A percentile compares a stretch with the other conserved stretches of the same genome.
These are phyloP conservation scores for Leccinum proliferum DNA, from an alignment of 1,284 basidiomycete species.

Conservation along the genomic window DNA sequence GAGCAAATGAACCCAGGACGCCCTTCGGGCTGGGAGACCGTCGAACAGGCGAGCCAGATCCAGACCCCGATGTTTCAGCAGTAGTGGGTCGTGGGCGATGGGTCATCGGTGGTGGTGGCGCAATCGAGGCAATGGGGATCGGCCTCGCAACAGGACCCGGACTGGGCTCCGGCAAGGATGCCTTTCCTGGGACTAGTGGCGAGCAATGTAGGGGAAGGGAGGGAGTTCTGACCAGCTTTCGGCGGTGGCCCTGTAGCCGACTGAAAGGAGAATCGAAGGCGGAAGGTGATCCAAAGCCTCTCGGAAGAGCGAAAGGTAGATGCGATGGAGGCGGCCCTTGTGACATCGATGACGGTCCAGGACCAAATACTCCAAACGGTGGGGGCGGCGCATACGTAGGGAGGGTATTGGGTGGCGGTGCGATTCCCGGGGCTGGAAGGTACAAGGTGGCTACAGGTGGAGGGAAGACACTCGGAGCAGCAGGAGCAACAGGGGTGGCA, in stretches of 20 bases:
- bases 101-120: slow-evolving; percentile 31
- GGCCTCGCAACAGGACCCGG: slow-evolving; percentile 63
- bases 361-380: slow-evolving; percentile 44
- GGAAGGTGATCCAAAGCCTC: slow-evolving; percentile 41
- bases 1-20: slow-evolving; percentile 68
- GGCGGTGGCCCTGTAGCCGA: slow-evolving; percentile 43
- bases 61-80: slow-evolving; percentile 43
- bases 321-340: slow-evolving; percentile 41
- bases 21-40: slow-evolving; percentile 71
- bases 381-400: slow-evolving; percentile 45
- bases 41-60: slow-evolving; percentile 56
- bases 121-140: slow-evolving; percentile 31
- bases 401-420: slow-evolving; percentile 38
- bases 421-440: slow-evolving; percentile 39
- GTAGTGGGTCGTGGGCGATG: slow-evolving; percentile 42
- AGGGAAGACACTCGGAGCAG: slow-evolving; percentile 23
- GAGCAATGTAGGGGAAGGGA: slow-evolving; percentile 36
- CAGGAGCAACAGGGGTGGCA: slow-evolving; percentile 28
- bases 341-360: slow-evolving; percentile 35
- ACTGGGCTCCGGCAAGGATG: slow-evolving; percentile 32
- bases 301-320: slow-evolving; percentile 47
- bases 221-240: slow-evolving; percentile 34
- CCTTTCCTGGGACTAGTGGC: slow-evolving; percentile 31
- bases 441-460: slow-evolving; percentile 42
- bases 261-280: slow-evolving; percentile 45